phyloP scores from a whole-genome alignment of 768 basidiomycete genomes.

The Gloeophyllum trabeum region DNA sequence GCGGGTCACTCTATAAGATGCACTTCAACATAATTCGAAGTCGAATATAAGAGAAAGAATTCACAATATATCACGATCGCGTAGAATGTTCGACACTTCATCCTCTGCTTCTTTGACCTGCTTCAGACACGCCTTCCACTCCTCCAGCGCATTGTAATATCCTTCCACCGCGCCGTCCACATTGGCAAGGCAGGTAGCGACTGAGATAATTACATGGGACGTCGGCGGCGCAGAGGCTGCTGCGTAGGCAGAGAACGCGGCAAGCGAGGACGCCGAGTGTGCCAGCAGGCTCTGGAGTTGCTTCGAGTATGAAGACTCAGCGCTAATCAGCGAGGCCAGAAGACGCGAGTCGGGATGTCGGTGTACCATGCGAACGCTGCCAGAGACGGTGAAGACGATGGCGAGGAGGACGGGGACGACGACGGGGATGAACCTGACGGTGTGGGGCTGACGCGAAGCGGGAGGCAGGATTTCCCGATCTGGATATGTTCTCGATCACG shows the following conservation, averaged over 20 bases:
- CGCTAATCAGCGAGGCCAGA: slow-evolving; percentile 50
- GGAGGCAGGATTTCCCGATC: no score
- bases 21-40: background rate
- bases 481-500: no score
- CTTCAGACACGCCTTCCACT: slow-evolving; percentile 52
- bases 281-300: slow-evolving; percentile 47
- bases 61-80: slow-evolving; percentile 77
- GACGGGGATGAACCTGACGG: no score
- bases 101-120: slow-evolving; percentile 59
- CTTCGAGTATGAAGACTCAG: slow-evolving; percentile 65
- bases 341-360: slow-evolving; percentile 65
- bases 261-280: slow-evolving; percentile 45
- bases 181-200: slow-evolving; percentile 45
- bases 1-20: slow-evolving; percentile 48
- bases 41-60: slow-evolving; percentile 15
- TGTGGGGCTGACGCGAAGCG: no score
- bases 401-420: no score
- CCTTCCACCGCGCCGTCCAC: slow-evolving; percentile 59
- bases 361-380: slow-evolving; percentile 54
- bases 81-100: slow-evolving; percentile 54
- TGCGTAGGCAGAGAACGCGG: slow-evolving; percentile 65
- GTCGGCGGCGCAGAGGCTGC: slow-evolving; percentile 47
- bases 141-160: slow-evolving; percentile 50
- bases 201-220: slow-evolving; percentile 36
- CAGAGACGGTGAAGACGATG: no score